Conservation (phyloP, 441 rosid genomes). For the Geranium incanum region DNA sequence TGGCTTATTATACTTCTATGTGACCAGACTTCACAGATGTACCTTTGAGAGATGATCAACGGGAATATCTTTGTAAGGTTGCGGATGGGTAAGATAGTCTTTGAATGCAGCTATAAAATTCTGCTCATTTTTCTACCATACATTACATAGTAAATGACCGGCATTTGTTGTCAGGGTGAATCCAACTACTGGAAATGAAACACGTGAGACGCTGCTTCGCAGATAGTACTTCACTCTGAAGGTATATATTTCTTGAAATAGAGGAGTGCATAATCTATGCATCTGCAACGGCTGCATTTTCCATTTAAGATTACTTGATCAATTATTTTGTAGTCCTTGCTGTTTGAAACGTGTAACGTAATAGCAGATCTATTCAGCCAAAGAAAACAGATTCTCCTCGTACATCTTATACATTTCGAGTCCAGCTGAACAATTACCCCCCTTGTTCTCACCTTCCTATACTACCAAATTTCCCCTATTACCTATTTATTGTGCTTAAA, state of each 20-base stretch:
- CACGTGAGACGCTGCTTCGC: slow-evolving; percentile 72
- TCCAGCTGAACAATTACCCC: too few species aligned
- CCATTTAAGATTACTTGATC: slow-evolving; percentile 20
- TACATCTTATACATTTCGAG: too few species aligned
- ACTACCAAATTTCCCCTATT: too few species aligned
- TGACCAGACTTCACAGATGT: slow-evolving; percentile 50
- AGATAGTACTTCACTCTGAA: slow-evolving; percentile 27
- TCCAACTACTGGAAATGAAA: slow-evolving; percentile 64
- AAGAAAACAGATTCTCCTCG: too few species aligned
- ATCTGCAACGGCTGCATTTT: slow-evolving; percentile 19
- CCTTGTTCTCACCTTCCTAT: too few species aligned
- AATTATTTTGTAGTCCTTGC: not conserved
- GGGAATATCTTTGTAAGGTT: slow-evolving; percentile 48
- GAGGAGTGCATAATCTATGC: not conserved
- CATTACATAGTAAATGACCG: not conserved
- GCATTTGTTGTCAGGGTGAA: slow-evolving; percentile 44
- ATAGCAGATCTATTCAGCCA: too few species aligned
- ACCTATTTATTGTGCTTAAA: too few species aligned
- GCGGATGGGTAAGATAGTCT: slow-evolving; percentile 61
- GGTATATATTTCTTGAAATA: too few species aligned
- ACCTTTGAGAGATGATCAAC: not conserved
- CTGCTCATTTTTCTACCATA: not conserved
- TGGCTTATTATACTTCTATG: slow-evolving; percentile 7
- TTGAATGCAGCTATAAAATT: not conserved
- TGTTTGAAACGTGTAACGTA: not conserved